Base-by-base conservation (phyloP, 2,329 filamentous ascomycete species). In the Dothideomycetes sp. region DNA sequence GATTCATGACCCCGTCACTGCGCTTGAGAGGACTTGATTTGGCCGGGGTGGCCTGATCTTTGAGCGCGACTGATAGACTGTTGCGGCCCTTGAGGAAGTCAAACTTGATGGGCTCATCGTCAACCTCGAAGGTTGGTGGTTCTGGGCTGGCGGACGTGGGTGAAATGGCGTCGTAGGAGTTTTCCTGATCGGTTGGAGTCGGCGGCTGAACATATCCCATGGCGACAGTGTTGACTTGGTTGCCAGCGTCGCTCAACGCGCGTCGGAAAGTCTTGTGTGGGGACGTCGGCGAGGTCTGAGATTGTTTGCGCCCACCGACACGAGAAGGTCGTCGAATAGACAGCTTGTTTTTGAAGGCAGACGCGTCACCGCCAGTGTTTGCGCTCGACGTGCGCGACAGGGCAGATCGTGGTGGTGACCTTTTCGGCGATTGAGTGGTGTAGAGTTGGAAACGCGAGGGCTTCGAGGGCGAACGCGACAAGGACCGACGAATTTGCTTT, bases 381-480 rank as follows among this genome's bases (percentile, higher is more conserved):
- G 40, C 41, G 35, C 30, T 42, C 50, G 43, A 59, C 44, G 38
- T 56, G 47, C 20, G 57, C 55, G 35, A 61, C 47, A 25, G 50
- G 50, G 38, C 51, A 45, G 44, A 54, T 49, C 11, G 51, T 38
- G 16, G 57, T 70, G 32, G 67, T 7, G 66, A 64, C 40, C 45
- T 47, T 38, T 49, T 49, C 34, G 65, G 61, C 12, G 65, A 64
- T 45, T 68, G 64, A 18, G 69, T 64, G 10, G 65, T 69, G 24
- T 29, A 25, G 39, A 93, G 67, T 43, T 76, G 73, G 59, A 91
- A 89, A 53, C 74, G 71, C 43, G 73, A 73, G 30, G 68, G 69
- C 61, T 91, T 94, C 22, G 89, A 94, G 9, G 89, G 89, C n/a
- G 89, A 95, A 53, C 87, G 77, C 43, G 88, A 95, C 48, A 95